Evolutionary conservation across 2,329 filamentous ascomycete genomes (phyloP), one percentile per base, ranked within the genome.

Genomic region (Penicillium sp.): DNA sequence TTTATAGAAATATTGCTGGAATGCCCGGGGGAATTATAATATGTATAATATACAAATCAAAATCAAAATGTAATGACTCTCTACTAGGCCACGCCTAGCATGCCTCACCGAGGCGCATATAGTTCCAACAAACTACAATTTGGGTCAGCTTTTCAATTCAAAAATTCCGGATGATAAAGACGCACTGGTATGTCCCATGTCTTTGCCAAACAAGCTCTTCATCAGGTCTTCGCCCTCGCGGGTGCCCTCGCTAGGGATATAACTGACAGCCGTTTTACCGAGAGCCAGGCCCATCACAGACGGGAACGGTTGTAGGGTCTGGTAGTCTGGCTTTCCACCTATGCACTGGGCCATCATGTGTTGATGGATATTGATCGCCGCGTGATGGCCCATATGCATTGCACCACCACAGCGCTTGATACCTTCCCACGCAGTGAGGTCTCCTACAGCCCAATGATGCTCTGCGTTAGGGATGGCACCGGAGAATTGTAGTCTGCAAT

Each of bases 351-450:
- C 66, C 42, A 83, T 69, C 67, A 89, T 84, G 25, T 79, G 74
- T 72, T 87, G 82, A 72, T 89, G 82, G 51, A 88, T 81, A 67
- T 92, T 92, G 50, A 80, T 72, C 7, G 84, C 88, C 3, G 82
- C 82, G 57, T 81, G 79, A 65, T 86, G 82, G 37, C 88, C 89
- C 78, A 86, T 85, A 66, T 88, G 83, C 81, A 92, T 89, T 34
- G 89, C 89, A 16, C 79, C 83, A 25, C 89, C 89, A 64, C 86
- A 90, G 42, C 89, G 86, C 77, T 91, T 92, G 75, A 93, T 91
- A 41, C 88, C 89, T 0, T 86, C 82, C 89, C 89, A 92, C 46
- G 78, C 75, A 32, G 81, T 82, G 16, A 89, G 76, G 67, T 93
- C 89, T 16, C 89, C 89, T 25, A 84, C 79, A 13, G 85, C 88